These are phyloP conservation scores for Sporothrix brunneoviolacea DNA, from an alignment of 2,329 filamentous ascomycete genomes.

Conservation along the genomic window DNA sequence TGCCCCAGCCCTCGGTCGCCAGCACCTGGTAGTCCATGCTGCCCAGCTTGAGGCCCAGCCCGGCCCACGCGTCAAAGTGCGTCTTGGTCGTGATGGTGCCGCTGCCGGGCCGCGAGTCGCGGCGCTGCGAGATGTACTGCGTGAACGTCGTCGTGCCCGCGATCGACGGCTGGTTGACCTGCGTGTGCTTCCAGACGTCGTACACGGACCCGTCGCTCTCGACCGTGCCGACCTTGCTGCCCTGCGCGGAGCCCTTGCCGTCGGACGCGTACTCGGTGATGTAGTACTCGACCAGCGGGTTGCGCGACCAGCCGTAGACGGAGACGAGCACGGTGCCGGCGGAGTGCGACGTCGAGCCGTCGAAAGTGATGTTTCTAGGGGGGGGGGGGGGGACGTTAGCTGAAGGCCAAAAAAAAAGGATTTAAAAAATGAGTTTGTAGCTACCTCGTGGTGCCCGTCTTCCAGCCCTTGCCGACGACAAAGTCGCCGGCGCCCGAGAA, in stretches of 20 bases:
- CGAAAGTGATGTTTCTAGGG: constrained; percentile 25
- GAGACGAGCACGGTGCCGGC: constrained; percentile 28
- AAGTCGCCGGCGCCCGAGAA: constrained; percentile 45
- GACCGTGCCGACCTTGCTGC: constrained; percentile 26
- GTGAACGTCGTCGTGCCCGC: constrained; percentile 41
- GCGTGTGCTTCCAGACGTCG: constrained; percentile 29
- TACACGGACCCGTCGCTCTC: constrained; percentile 29
- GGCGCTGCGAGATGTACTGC: constrained; percentile 45
- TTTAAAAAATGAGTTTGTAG: not conserved
- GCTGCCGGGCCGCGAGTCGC: constrained; percentile 34
- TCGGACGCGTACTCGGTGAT: constrained; percentile 29
- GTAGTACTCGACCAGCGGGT: constrained; percentile 35
- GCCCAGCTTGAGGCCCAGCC: constrained; percentile 40
- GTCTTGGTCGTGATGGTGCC: constrained; percentile 43
- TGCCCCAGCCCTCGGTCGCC: constrained; percentile 42
- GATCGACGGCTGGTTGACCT: constrained; percentile 39
- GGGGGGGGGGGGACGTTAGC: too few relatives aligned
- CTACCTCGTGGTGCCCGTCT: constrained; percentile 43
- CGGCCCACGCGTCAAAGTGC: constrained; percentile 47
- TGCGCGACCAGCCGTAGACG: constrained; percentile 32
- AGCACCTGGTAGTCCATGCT: constrained; percentile 45
- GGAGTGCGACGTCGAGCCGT: constrained; percentile 20
- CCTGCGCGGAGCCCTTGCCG: constrained; percentile 25
- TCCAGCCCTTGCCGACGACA: constrained; percentile 55
- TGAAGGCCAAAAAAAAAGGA: not conserved